Evolutionary conservation across 345 rosid species (phyloP), one percentile per base, ranked within the genome.

Genomic region (Raphanus sativus): DNA sequence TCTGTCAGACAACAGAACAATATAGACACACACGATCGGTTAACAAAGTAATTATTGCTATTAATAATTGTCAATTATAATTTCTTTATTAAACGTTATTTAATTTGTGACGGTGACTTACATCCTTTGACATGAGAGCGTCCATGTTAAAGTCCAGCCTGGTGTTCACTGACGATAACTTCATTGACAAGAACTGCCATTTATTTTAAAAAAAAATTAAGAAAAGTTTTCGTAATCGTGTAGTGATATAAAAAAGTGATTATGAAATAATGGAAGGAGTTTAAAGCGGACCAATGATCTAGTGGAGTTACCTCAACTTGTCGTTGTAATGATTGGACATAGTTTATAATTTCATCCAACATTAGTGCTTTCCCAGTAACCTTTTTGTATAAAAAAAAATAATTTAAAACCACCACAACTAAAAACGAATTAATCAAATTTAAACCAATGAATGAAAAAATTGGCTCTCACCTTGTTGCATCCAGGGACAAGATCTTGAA

Each of bases 401-500:
- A 9, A 5, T 10, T 62, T 67, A 73, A 72, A 45, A 45, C 54
- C 45, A 54, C 65, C 32, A 40, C 69, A 21, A 67, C 30, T 60
- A 34, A 17, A 33, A 65, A 66, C 17, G 6, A 67, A 48, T 17
- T 50, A 21, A 54, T 10, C 0, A 28, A 28, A 28, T 21, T 21
- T 21, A 21, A 58, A 29, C 15, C 7, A 34, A 40, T 63, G 4
- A 69, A 54, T 28, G 11, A 69, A 8, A 71, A 69, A 21, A 21
- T 21, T 40, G 0, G 0, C 38, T 2, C 78, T 8, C 11, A 93
- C 97, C 92, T 94, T 94, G 75, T 88, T 90, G 92, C 99, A 94
- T 2, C 98, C 96, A 11, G 99, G 99, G 12, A 94, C 99, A 45
- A 94, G 96, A 85, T 94, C 93, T 81, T 92, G 98, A 55, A 94